Evolutionary conservation across 176 grass and related monocot species (phyloP), one percentile per base, ranked within the genome.

Genomic region (Carex scoparia): DNA sequence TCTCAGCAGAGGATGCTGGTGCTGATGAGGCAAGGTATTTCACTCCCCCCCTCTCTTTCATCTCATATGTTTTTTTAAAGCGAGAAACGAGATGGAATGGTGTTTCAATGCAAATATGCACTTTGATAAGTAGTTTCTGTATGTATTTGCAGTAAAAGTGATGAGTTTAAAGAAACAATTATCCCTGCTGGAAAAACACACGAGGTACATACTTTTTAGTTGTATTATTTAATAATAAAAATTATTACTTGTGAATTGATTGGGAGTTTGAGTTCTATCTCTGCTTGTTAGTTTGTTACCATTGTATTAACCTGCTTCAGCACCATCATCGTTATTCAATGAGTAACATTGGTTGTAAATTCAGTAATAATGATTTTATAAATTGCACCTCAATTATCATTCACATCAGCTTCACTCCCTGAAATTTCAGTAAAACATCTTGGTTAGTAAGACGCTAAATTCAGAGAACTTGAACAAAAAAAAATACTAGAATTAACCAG

Each of bases 171-270:
- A 88, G 97, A 99, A 89, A 87, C 67, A 46, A 87, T 85, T 84
- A 91, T 99, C 92, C 87, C 93, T 76, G 89, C 93, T 84, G 91
- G 97, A 84, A 99, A 99, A 88, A 94, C 87, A 82, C 93, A 95
- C 49, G 97, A 99, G 93, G 97, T 99, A 91, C 80, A 12, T 79
- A 8, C 33, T 3, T 64, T 82, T 3, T 88, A 59, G 32, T 83
- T 83, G 35, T 69, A 15, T 42, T 27, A 38, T 81, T n/a, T 60
- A n/a, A 13, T 65, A 30, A 54, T 19, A 53, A 80, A 46, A 15
- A 18, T 83, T 8, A 32, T 42, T 30, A 10, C 28, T 53, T 59
- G 23, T 14, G 60, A 68, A 18, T 87, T 67, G 38, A 65, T 63
- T 48, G 1, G 58, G 58, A 64, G 2, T 37, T 61, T 46, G 44